phyloP scores from a whole-genome alignment of 129 eudicot genomes.

The Tanacetum coccineum region DNA sequence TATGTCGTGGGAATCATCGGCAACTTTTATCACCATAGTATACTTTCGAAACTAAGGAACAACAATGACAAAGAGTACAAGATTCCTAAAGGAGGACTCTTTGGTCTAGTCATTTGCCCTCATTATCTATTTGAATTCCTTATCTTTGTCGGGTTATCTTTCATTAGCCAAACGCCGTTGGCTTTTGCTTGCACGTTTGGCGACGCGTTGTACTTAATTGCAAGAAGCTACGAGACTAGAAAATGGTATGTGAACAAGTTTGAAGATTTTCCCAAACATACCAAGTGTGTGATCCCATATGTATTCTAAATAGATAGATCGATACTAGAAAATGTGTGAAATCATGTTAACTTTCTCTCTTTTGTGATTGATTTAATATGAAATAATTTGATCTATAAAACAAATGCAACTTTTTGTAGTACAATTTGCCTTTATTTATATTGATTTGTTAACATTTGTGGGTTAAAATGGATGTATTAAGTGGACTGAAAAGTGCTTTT shows the following conservation, averaged over 20 bases:
- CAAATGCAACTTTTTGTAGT: too few relatives aligned
- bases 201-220: constrained; percentile 33
- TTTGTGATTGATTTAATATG: constrained; percentile 1
- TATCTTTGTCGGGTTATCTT: constrained; percentile 38
- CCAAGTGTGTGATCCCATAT: constrained; percentile 48
- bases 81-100: constrained; percentile 55
- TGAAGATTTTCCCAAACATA: constrained; percentile 47
- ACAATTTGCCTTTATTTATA: too few relatives aligned
- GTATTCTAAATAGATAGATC: constrained; percentile 27
- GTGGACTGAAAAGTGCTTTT: too few relatives aligned
- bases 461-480: too few relatives aligned
- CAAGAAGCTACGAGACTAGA: constrained; percentile 63
- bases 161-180: constrained; percentile 46
- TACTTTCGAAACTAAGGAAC: constrained; percentile 44
- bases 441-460: too few relatives aligned
- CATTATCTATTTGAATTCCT: constrained; percentile 61
- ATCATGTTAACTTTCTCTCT: neutral
- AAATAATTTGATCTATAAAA: too few relatives aligned
- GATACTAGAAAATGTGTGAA: neutral
- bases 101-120: constrained; percentile 56
- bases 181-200: constrained; percentile 37
- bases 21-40: constrained; percentile 61
- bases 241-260: constrained; percentile 63
- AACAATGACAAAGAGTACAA: constrained; percentile 46
- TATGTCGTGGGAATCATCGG: constrained; percentile 47